Percentiles rank a stretch among this genome's conserved stretches.
Evolutionary conservation across 1,139 yeast species (phyloP).

Genomic region (Meyerozyma carpophila): DNA sequence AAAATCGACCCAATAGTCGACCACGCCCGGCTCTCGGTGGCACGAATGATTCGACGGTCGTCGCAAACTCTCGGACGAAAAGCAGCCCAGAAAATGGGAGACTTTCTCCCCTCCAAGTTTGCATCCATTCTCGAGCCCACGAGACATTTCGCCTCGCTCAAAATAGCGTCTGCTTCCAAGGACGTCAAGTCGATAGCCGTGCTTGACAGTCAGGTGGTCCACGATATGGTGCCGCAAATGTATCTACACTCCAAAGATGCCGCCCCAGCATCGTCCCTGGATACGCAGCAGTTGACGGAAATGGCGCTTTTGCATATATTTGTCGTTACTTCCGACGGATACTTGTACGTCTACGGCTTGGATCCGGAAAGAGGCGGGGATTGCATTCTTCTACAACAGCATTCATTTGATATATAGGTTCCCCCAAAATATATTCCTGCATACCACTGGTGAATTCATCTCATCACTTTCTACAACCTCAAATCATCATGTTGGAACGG

Average conservation of each 20-base stretch:
- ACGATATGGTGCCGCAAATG: constrained; percentile 33
- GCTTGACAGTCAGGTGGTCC: constrained; percentile 41
- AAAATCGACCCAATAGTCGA: constrained; percentile 63
- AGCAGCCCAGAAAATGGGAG: constrained; percentile 88
- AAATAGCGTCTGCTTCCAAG: constrained; percentile 61
- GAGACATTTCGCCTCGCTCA: constrained; percentile 89
- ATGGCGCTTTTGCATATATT: constrained; percentile 57
- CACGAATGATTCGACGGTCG: constrained; percentile 40
- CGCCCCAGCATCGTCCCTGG: constrained; percentile 4
- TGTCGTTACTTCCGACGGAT: constrained; percentile 86
- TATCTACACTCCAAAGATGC: constrained; percentile 18
- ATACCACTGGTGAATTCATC: neutral
- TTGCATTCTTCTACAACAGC: constrained; percentile 73
- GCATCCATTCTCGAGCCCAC: constrained; percentile 87
- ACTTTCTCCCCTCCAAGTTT: constrained; percentile 76
- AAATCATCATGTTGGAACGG: constrained; percentile 20
- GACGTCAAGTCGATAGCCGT: constrained; percentile 63
- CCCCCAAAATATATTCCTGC: neutral
- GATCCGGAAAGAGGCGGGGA: constrained; percentile 94
- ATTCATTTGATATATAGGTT: constrained; percentile 22
- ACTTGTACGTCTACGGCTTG: constrained; percentile 76
- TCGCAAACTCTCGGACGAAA: constrained; percentile 59
- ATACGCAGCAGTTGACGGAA: constrained; percentile 29
- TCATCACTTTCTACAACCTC: neutral
- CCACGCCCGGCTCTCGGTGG: constrained; percentile 64